Percentiles rank a stretch among this genome's conserved stretches.
Evolutionary conservation across 139 green algal genomes (phyloP).

Genomic region (Chlorella sorokiniana): DNA sequence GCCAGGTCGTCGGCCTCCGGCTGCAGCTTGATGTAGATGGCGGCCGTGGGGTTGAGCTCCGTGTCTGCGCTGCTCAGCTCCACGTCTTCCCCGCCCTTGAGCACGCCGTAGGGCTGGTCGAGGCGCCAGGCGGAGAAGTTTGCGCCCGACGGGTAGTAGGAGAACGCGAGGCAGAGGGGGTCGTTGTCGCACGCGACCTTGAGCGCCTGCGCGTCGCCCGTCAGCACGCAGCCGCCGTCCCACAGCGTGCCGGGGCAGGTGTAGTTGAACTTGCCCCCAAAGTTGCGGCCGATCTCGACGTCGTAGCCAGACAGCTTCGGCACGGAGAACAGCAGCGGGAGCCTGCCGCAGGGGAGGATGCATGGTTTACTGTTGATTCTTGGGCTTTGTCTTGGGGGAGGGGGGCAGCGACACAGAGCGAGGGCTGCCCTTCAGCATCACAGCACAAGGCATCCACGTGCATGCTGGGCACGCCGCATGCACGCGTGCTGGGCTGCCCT

Average conservation of each 20-base stretch:
- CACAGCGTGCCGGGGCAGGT: background rate
- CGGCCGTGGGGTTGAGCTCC: slow-evolving; percentile 38
- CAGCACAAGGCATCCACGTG: no score
- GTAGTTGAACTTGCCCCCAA: slow-evolving; percentile 40
- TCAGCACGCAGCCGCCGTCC: background rate
- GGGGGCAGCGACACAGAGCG: no score
- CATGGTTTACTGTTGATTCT: no score
- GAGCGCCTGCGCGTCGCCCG: slow-evolving; percentile 6
- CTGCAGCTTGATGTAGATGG: slow-evolving; percentile 36
- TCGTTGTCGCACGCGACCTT: slow-evolving; percentile 14
- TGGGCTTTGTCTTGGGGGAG: no score
- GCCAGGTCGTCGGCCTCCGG: background rate
- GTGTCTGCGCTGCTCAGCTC: slow-evolving; percentile 2
- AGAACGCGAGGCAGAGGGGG: slow-evolving; percentile 31
- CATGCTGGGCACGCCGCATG: no score
- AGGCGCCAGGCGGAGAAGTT: background rate
- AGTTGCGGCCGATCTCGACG: slow-evolving; percentile 27
- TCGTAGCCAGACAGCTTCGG: slow-evolving; percentile 33
- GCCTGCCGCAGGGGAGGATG: slow-evolving; percentile 34
- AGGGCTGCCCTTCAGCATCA: no score
- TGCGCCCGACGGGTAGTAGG: slow-evolving; percentile 28
- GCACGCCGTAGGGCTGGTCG: background rate
- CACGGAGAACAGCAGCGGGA: slow-evolving; percentile 32
- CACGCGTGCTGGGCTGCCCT: no score
- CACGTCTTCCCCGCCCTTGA: slow-evolving; percentile 31